phyloP scores from a whole-genome alignment of 2,329 filamentous ascomycete genomes.

The Zymoseptoria tritici region DNA sequence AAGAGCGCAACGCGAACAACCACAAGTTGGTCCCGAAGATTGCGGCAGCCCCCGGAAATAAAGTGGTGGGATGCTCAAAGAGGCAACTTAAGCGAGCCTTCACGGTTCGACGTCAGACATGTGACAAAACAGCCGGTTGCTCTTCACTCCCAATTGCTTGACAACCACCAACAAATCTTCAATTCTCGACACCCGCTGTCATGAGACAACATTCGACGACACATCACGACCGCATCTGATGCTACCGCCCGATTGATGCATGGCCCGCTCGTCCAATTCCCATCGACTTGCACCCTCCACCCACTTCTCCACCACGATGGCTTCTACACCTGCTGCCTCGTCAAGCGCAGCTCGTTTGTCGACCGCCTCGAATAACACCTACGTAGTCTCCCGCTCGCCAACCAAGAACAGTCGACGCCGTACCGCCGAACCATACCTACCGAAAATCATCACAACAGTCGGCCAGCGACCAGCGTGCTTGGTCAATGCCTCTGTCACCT shows the following conservation, averaged over 20 bases:
- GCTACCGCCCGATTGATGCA: background rate
- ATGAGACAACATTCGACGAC: background rate
- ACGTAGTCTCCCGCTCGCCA: conserved; percentile 84
- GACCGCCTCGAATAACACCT: conserved; percentile 57
- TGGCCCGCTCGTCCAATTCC: background rate
- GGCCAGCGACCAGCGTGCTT: conserved; percentile 74
- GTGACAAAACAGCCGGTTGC: background rate
- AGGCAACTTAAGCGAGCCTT: background rate
- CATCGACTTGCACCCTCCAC: background rate
- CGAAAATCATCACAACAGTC: conserved; percentile 60
- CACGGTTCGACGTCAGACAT: background rate
- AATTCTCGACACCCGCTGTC: background rate
- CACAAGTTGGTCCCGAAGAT: background rate
- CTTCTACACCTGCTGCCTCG: conserved; percentile 13
- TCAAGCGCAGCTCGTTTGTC: conserved; percentile 23
- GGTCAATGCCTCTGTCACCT: conserved; percentile 95
- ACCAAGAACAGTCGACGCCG: conserved; percentile 53
- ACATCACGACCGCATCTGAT: background rate
- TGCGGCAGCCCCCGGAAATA: background rate
- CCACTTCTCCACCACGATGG: background rate
- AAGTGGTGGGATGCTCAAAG: background rate
- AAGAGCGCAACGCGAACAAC: background rate
- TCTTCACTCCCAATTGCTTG: background rate
- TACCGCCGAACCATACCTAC: conserved; percentile 67
- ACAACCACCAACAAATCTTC: background rate